A percentile compares a stretch with the other conserved stretches of the same genome.
phyloP scores from a whole-genome alignment of 441 rosid species.

The Bruguiera hainesii region DNA sequence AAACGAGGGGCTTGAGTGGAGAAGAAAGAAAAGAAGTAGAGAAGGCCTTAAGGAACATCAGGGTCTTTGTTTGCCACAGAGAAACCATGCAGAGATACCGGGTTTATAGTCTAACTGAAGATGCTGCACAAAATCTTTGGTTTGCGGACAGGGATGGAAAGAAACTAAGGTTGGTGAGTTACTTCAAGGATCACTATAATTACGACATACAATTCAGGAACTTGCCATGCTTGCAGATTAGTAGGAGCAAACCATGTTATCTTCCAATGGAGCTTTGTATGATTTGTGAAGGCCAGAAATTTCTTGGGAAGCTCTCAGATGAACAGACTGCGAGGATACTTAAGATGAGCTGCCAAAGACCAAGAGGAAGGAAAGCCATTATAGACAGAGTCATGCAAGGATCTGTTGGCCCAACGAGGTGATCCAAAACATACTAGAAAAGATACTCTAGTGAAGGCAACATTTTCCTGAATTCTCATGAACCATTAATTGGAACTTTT shows the following conservation, averaged over 20 bases:
- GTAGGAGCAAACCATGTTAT: constrained; percentile 90
- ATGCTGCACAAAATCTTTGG: constrained; percentile 68
- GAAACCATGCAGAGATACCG: constrained; percentile 89
- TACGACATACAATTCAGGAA: constrained; percentile 72
- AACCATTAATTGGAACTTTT: neutral
- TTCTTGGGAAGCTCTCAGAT: constrained; percentile 93
- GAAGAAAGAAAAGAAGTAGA: constrained; percentile 89
- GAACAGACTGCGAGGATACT: constrained; percentile 92
- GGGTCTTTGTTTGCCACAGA: constrained; percentile 90
- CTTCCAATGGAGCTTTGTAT: constrained; percentile 96
- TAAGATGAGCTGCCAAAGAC: constrained; percentile 89
- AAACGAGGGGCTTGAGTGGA: constrained; percentile 49
- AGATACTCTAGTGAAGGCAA: neutral
- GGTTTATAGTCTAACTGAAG: constrained; percentile 78
- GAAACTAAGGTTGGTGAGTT: constrained; percentile 61
- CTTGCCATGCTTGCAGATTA: constrained; percentile 89
- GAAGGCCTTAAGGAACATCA: constrained; percentile 71
- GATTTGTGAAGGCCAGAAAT: constrained; percentile 97
- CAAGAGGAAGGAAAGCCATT: constrained; percentile 79
- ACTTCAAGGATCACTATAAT: constrained; percentile 83
- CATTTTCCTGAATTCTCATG: neutral
- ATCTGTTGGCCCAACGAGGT: constrained; percentile 89
- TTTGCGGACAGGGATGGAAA: constrained; percentile 81
- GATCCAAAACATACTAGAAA: constrained; percentile 13
- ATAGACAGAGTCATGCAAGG: constrained; percentile 83